These are phyloP conservation scores for Ilex asprella DNA, from an alignment of 257 asterid genomes.

Conservation along the genomic window DNA sequence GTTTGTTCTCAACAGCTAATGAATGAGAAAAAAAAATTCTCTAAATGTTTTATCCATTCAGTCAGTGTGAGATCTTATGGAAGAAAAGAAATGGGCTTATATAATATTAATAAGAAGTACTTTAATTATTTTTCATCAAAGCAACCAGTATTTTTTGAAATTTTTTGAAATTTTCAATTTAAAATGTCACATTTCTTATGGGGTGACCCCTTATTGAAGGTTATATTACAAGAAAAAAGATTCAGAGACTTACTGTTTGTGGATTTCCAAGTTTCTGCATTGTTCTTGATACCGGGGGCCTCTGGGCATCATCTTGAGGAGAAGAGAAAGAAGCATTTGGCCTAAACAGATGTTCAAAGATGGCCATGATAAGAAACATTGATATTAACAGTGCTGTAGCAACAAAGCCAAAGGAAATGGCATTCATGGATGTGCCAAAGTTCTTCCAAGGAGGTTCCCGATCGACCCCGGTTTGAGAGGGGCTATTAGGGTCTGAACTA, in stretches of 20 bases:
- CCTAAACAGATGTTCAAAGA: slow-evolving; percentile 64
- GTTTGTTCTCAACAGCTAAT: too few relatives aligned
- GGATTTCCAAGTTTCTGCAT: slow-evolving; percentile 31
- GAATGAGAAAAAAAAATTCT: too few relatives aligned
- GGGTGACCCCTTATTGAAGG: too few relatives aligned
- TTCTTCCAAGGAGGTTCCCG: slow-evolving; percentile 50
- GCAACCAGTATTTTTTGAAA: too few relatives aligned
- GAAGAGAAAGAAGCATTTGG: slow-evolving; percentile 31
- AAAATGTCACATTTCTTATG: too few relatives aligned
- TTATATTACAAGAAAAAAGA: too few relatives aligned
- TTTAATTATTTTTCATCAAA: too few relatives aligned
- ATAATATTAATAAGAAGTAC: too few relatives aligned
- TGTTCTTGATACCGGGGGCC: slow-evolving; percentile 18
- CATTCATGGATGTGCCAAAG: slow-evolving; percentile 71
- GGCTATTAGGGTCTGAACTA: slow-evolving; percentile 32
- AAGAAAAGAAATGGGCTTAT: too few relatives aligned
- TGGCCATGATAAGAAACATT: slow-evolving; percentile 46
- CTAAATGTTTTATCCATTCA: too few relatives aligned
- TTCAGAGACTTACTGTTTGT: slow-evolving; percentile 21
- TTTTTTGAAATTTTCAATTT: too few relatives aligned
- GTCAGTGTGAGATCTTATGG: too few relatives aligned
- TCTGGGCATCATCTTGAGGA: slow-evolving; percentile 14
- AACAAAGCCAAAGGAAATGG: slow-evolving; percentile 77
- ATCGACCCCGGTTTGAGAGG: slow-evolving; percentile 33
- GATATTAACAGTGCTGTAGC: slow-evolving; percentile 53